Evolutionary conservation across 225 moss, liverwort and hornwort genomes (phyloP), one percentile per base, ranked within the genome.

Genomic region (Lunularia cruciata): DNA sequence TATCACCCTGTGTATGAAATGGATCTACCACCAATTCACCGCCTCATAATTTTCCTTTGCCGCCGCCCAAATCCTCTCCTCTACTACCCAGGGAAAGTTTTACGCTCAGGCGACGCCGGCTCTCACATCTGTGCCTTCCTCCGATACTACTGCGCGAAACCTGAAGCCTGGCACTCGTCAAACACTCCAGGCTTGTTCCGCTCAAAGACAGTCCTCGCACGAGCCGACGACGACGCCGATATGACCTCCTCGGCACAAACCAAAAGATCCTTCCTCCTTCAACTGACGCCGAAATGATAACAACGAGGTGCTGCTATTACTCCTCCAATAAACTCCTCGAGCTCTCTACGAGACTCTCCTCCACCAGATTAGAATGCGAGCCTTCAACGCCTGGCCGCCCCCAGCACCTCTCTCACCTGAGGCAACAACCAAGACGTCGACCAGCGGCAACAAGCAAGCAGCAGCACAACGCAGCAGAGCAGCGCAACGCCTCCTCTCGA

Each of bases 21-120:
- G 40, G 80, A 77, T 72, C 77, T 75, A 49, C 39, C 58, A 59
- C 57, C 51, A 72, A 70, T 75, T 83, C 78, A 83, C 72, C 78
- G 68, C 72, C 65, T 72, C 82, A 83, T 83, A 59, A 69, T 82
- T 60, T 71, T 51, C 63, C 68, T 65, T 31, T 30, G 19, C 76
- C 76, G 68, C 72, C 72, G 37, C 59, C 73, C 22, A 70, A 70
- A 61, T 65, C 49, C 72, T 47, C 18, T 15, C 33, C 47, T 34
- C 49, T 36, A 45, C 61, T 62, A 25, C 47, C 32, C 18, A 42
- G 8, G 15, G n/a, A 15, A 62, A 54, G 52, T 19, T 55, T 37
- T 7, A 25, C 32, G 54, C 64, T 43, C 4, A 32, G 8, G 18
- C 37, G 56, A 57, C 39, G 55, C 69, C 73, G 40, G 40, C 57